Evolutionary conservation across 495 filamentous ascomycete genomes (phyloP).

Genomic region (Elasticomyces elasticus): DNA sequence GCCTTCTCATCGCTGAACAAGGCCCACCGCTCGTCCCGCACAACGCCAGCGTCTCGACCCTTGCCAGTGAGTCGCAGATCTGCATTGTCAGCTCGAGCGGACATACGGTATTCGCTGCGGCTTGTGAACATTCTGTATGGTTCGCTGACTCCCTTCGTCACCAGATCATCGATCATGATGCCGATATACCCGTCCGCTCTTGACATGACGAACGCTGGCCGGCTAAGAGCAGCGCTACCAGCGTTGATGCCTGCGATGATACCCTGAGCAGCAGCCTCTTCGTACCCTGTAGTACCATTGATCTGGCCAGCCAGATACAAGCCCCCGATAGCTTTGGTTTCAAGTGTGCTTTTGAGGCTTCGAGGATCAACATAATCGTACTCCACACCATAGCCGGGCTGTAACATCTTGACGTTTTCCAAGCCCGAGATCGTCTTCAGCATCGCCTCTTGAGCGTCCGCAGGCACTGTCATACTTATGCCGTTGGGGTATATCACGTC

Average conservation of each 20-base stretch:
- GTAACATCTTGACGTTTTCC: conserved; percentile 85
- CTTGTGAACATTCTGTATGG: conserved; percentile 99
- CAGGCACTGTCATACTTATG: conserved; percentile 91
- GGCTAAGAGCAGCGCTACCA: conserved; percentile 61
- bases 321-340: conserved; percentile 84
- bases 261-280: conserved; percentile 91
- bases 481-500: conserved; percentile 94
- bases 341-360: conserved; percentile 71
- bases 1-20: conserved; percentile 51
- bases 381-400: conserved; percentile 94
- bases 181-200: conserved; percentile 91
- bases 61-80: conserved; percentile 74
- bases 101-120: conserved; percentile 89
- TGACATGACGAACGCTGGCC: conserved; percentile 55
- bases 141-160: conserved; percentile 94
- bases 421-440: conserved; percentile 76
- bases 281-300: conserved; percentile 96
- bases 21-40: conserved; percentile 68
- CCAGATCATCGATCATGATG: conserved; percentile 96
- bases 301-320: conserved; percentile 94
- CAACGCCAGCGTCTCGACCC: conserved; percentile 66
- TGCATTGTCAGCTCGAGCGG: conserved; percentile 83
- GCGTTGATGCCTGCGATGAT: conserved; percentile 90
- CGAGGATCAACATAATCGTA: conserved; percentile 98
- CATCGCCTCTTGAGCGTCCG: conserved; percentile 70